Evolutionary conservation across 2,329 filamentous ascomycete species (phyloP).

Genomic region (Talaromyces sp.): DNA sequence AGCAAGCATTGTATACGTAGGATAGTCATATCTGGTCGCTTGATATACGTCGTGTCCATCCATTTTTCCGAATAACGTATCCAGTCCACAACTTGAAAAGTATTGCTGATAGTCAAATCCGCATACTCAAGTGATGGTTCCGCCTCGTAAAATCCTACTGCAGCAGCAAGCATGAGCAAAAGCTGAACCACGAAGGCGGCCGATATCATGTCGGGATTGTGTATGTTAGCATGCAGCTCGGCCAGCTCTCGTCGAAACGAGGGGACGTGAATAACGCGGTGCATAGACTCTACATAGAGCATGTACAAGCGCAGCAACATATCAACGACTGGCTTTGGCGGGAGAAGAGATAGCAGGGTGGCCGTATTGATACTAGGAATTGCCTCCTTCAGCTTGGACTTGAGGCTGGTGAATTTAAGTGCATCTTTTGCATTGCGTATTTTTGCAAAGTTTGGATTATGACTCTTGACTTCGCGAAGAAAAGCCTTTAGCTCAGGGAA

Average conservation of each 20-base stretch:
- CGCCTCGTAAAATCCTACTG: slow-evolving; percentile 37
- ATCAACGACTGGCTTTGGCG: slow-evolving; percentile 35
- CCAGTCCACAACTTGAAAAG: slow-evolving; percentile 56
- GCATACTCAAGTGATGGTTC: slow-evolving; percentile 27
- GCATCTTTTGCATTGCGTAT: slow-evolving; percentile 34
- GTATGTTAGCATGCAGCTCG: slow-evolving; percentile 33
- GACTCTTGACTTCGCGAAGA: slow-evolving; percentile 36
- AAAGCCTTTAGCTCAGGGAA: slow-evolving; percentile 39
- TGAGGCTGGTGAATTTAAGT: slow-evolving; percentile 33
- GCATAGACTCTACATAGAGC: slow-evolving; percentile 38
- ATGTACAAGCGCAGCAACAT: slow-evolving; percentile 39
- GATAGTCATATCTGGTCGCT: slow-evolving; percentile 50
- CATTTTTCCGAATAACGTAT: slow-evolving; percentile 88
- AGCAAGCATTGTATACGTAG: slow-evolving; percentile 53
- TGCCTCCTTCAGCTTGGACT: slow-evolving; percentile 29
- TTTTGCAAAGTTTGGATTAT: slow-evolving; percentile 34
- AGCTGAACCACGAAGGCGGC: slow-evolving; percentile 36
- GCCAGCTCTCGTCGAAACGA: slow-evolving; percentile 39
- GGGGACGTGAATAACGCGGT: slow-evolving; percentile 42
- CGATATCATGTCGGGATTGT: slow-evolving; percentile 28
- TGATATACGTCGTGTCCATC: slow-evolving; percentile 70
- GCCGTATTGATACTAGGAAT: slow-evolving; percentile 30
- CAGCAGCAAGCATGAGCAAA: slow-evolving; percentile 37
- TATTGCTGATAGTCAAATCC: slow-evolving; percentile 25
- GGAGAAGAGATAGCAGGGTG: slow-evolving; percentile 34